Evolutionary conservation across 345 rosid genomes (phyloP).

Genomic region (Eutrema yunnanense): DNA sequence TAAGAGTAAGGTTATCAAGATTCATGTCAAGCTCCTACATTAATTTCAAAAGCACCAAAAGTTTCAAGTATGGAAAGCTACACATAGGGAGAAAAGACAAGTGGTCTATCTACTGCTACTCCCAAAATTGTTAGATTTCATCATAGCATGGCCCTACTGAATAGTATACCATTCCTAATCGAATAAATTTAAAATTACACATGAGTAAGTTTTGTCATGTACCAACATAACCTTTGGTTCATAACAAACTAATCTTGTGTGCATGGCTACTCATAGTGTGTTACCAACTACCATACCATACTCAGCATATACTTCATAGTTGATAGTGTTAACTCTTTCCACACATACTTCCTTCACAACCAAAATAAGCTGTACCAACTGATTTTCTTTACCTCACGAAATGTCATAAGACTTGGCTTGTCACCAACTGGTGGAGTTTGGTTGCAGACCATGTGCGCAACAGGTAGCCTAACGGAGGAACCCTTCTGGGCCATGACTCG

Average conservation of each 20-base stretch:
- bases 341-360: not conserved
- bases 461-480: conserved; percentile 33
- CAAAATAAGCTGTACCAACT: not conserved
- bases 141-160: not conserved
- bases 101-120: conserved; percentile 2
- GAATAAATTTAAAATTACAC: not conserved
- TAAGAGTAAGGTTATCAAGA: not conserved
- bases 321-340: not conserved
- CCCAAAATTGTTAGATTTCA: not conserved
- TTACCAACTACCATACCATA: not conserved
- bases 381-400: conserved; percentile 56
- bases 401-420: conserved; percentile 98
- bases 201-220: not conserved
- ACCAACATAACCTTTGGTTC: not conserved
- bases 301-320: not conserved
- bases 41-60: not conserved
- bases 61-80: conserved; percentile 7
- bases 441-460: conserved; percentile 96
- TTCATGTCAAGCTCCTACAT: conserved; percentile 3
- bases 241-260: not conserved
- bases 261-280: not conserved
- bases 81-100: not conserved
- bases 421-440: conserved; percentile 92
- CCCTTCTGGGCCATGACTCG: conserved; percentile 39
- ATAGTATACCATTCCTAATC: not conserved